Evolutionary conservation across 106 monocot species (phyloP).

Genomic region (Dendrobium huoshanense): DNA sequence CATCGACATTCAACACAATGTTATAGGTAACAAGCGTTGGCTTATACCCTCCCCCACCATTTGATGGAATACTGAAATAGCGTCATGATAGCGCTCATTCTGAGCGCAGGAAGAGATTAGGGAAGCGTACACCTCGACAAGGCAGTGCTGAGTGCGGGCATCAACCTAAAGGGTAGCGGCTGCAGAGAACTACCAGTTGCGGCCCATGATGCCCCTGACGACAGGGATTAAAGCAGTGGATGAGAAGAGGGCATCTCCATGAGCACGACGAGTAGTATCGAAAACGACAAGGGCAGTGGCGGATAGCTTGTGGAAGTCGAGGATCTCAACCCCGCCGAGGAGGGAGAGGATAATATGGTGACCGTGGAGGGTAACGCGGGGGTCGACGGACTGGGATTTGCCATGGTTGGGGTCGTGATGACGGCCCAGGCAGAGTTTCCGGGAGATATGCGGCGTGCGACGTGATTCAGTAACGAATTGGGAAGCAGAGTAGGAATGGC

Average conservation of each 20-base stretch:
- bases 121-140: conserved; percentile 62
- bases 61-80: conserved; percentile 41
- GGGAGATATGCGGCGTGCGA: too few species aligned
- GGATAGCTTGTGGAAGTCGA: neutral
- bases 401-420: too few species aligned
- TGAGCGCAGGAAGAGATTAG: conserved; percentile 57
- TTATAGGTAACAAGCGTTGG: conserved; percentile 89
- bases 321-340: too few species aligned
- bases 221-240: conserved; percentile 32
- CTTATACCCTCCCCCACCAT: conserved; percentile 53
- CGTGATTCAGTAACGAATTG: too few species aligned
- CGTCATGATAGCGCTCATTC: conserved; percentile 47
- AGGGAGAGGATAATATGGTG: too few species aligned
- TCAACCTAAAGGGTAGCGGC: conserved; percentile 32
- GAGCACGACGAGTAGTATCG: conserved; percentile 28
- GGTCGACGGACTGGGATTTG: too few species aligned
- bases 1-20: conserved; percentile 65
- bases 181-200: conserved; percentile 32
- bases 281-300: conserved; percentile 54
- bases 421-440: too few species aligned
- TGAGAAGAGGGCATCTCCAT: conserved; percentile 34
- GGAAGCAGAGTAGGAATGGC: neutral
- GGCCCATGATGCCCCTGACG: conserved; percentile 52
- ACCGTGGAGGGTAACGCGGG: too few species aligned
- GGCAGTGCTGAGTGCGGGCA: conserved; percentile 13